These are phyloP conservation scores for Sugiyamaella lignohabitans DNA, from an alignment of 805 yeast species.

Conservation along the genomic window DNA sequence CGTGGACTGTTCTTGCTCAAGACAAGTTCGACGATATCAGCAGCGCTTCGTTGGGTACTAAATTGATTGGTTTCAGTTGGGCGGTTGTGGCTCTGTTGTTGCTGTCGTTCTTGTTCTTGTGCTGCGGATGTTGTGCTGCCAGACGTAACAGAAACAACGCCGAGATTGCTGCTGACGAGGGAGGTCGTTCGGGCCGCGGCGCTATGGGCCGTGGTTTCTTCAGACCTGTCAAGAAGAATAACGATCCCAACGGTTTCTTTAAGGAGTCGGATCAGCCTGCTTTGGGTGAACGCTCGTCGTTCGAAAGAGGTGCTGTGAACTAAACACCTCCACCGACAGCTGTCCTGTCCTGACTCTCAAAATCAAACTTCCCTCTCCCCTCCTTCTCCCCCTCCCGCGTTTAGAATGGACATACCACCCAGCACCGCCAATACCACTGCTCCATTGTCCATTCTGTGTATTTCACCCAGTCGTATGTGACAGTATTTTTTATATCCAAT, in stretches of 20 bases:
- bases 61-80: conserved; percentile 59
- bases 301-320: conserved; percentile 4
- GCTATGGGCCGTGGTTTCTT: conserved; percentile 7
- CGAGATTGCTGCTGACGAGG: too few relatives aligned
- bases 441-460: too few relatives aligned
- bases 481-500: too few relatives aligned
- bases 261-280: conserved; percentile 8
- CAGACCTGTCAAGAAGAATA: conserved; percentile 6
- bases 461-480: too few relatives aligned
- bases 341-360: neutral
- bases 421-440: too few relatives aligned
- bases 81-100: conserved; percentile 36
- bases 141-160: conserved; percentile 7
- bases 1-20: conserved; percentile 68
- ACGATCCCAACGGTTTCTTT: conserved; percentile 2
- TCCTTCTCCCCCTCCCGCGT: too few relatives aligned
- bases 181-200: conserved; percentile 2
- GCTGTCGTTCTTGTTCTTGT: conserved; percentile 27
- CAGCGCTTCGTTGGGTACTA: conserved; percentile 28
- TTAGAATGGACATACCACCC: too few relatives aligned
- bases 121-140: conserved; percentile 20
- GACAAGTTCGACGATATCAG: conserved; percentile 53
- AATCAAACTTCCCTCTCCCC: too few relatives aligned
- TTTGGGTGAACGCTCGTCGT: conserved; percentile 9
- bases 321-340: neutral